Conservation (phyloP, 495 filamentous ascomycete species). For the Penicillium samsonianum region DNA sequence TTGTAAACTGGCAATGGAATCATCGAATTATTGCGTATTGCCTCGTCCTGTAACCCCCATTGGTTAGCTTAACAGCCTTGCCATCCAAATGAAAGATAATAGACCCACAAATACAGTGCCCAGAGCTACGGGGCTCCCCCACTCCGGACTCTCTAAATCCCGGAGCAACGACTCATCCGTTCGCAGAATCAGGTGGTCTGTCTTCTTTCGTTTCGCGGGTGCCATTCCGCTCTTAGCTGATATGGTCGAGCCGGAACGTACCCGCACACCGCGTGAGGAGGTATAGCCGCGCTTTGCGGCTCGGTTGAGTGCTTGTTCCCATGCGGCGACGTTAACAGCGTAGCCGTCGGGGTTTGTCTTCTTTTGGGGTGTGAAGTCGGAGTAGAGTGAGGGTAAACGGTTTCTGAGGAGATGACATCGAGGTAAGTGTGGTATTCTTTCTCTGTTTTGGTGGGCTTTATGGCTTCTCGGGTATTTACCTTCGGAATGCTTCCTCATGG, state of each 20-base stretch:
- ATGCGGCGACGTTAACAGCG: constrained; percentile 78
- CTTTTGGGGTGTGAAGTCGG: constrained; percentile 79
- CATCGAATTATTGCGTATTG: constrained; percentile 64
- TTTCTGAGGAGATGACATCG: constrained; percentile 48
- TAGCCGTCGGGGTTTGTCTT: constrained; percentile 90
- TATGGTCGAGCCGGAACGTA: constrained; percentile 22
- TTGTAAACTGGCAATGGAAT: constrained; percentile 63
- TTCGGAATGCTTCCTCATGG: constrained; percentile 66
- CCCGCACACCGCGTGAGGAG: constrained; percentile 41
- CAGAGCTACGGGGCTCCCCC: constrained; percentile 80
- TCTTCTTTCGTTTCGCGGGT: constrained; percentile 26
- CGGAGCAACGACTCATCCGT: constrained; percentile 68
- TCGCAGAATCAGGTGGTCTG: constrained; percentile 59
- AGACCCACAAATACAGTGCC: constrained; percentile 67
- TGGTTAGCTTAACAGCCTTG: neutral
- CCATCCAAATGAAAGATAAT: neutral
- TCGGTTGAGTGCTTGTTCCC: constrained; percentile 70
- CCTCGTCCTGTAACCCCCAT: constrained; percentile 56
- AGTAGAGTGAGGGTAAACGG: constrained; percentile 89
- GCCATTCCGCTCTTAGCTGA: constrained; percentile 7
- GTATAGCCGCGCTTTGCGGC: constrained; percentile 69
- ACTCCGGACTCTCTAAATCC: constrained; percentile 74
- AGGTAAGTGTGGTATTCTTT: constrained; percentile 3
- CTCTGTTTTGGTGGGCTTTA: neutral
- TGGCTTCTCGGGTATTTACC: constrained; percentile 42